Evolutionary conservation across 2,329 filamentous ascomycete species (phyloP).

Genomic region (Blastomyces gilchristii): DNA sequence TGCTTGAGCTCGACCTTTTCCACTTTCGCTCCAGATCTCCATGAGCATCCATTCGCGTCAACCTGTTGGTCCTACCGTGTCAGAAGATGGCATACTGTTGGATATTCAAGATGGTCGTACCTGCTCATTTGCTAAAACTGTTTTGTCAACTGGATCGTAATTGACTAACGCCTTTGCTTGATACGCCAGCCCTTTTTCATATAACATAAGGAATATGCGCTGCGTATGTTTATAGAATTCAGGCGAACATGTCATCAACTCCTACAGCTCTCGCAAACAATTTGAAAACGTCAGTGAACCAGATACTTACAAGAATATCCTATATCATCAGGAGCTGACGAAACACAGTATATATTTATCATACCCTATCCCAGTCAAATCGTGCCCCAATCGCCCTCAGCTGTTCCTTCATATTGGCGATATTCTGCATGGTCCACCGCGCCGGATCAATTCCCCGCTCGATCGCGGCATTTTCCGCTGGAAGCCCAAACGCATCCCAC

Average conservation of each 20-base stretch:
- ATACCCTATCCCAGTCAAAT: slow-evolving; percentile 74
- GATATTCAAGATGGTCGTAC: slow-evolving; percentile 17
- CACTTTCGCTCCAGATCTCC: slow-evolving; percentile 77
- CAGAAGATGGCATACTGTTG: slow-evolving; percentile 1
- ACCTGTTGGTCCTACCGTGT: slow-evolving; percentile 37
- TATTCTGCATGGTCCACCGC: slow-evolving; percentile 71
- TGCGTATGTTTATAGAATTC: slow-evolving; percentile 86
- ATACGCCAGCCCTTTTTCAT: slow-evolving; percentile 66
- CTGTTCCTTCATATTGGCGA: slow-evolving; percentile 74
- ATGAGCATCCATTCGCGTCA: slow-evolving; percentile 73
- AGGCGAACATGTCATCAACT: slow-evolving; percentile 74
- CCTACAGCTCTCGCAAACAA: slow-evolving; percentile 41
- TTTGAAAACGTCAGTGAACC: slow-evolving; percentile 19
- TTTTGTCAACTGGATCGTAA: slow-evolving; percentile 81
- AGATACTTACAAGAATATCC: slow-evolving; percentile 9
- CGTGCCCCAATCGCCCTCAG: slow-evolving; percentile 65
- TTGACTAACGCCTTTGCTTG: slow-evolving; percentile 78
- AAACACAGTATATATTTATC: slow-evolving; percentile 22
- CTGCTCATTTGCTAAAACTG: slow-evolving; percentile 85
- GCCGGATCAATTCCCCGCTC: slow-evolving; percentile 69
- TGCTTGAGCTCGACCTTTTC: slow-evolving; percentile 71
- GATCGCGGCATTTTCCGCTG: slow-evolving; percentile 83
- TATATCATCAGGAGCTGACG: slow-evolving; percentile 10
- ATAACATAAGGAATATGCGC: slow-evolving; percentile 67
- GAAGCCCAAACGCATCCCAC: slow-evolving; percentile 86